These are phyloP conservation scores for Castanea sativa DNA, from an alignment of 306 rosid genomes.

Conservation along the genomic window DNA sequence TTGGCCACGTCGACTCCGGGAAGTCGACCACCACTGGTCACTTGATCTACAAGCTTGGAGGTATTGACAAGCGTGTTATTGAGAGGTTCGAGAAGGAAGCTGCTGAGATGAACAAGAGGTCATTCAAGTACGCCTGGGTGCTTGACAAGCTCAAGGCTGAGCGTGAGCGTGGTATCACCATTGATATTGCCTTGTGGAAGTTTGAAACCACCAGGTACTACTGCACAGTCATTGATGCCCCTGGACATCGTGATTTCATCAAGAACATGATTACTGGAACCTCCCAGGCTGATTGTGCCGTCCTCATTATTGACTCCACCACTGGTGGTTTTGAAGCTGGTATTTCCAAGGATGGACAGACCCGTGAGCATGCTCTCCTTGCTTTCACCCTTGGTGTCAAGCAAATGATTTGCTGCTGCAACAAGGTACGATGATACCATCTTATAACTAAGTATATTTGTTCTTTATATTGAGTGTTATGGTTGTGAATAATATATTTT, in stretches of 20 bases:
- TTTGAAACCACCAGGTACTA: conserved; percentile 86
- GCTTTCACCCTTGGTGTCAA: conserved; percentile 92
- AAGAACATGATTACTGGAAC: conserved; percentile 96
- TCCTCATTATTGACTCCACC: conserved; percentile 85
- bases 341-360: conserved; percentile 94
- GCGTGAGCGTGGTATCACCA: conserved; percentile 93
- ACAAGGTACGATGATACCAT: conserved; percentile 46
- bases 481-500: background rate
- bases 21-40: conserved; percentile 92
- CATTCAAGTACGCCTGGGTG: conserved; percentile 97
- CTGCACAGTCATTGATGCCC: conserved; percentile 95
- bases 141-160: conserved; percentile 96
- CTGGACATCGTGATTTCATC: conserved; percentile 89
- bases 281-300: conserved; percentile 90
- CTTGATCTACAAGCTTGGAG: conserved; percentile 91
- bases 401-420: conserved; percentile 95
- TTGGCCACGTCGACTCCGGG: conserved; percentile 94
- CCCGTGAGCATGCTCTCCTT: conserved; percentile 93
- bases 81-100: conserved; percentile 95
- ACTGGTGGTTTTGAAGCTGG: conserved; percentile 97
- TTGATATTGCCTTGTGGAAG: conserved; percentile 92
- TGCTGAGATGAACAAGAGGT: conserved; percentile 94
- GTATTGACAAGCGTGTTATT: conserved; percentile 94
- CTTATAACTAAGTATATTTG: background rate
- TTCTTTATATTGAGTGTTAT: background rate